Base-by-base conservation (phyloP, 2,329 filamentous ascomycete species). In the Aspergillus puulaauensis region DNA sequence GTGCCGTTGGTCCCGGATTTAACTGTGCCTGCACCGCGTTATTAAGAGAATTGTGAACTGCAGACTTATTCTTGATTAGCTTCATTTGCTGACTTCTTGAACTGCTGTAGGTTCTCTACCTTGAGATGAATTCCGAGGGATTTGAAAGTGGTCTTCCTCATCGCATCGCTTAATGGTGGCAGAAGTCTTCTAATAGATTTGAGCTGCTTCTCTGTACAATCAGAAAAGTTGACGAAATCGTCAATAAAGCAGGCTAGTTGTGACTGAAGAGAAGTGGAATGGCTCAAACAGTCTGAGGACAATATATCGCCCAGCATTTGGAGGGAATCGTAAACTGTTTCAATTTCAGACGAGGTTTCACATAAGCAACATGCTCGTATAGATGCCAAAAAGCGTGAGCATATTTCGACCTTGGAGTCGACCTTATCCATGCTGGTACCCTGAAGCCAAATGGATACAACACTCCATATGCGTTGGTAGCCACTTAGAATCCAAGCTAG, bases 401-500 rank as follows among this genome's bases (percentile, higher is more conserved):
- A 56, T 14, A 71, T 51, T 44, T 60, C 62, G 37, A 60, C 56
- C 27, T 66, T 68, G 37, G 27, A 62, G 23, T 62, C 46, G 17
- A 59, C 50, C n/a, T 59, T 27, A 17, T 64, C 59, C 31, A 62
- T 21, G 39, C 59, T 58, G 23, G 54, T 49, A 9, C 8, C 52
- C 43, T 66, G 68, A 31, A 73, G 54, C 70, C 70, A 72, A 45
- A 51, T 59, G 21, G 71, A 55, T 12, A 70, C 56, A 23, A 67
- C 53, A 24, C 62, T 71, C 69, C 74, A 72, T 27, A 75, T 52
- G 11, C 71, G 70, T 49, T 68, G 67, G 54, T 70, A 71, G 24
- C 66, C 65, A 57, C 75, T 72, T 12, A 74, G 48, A 23, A 68
- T 56, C 69, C 71, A 73, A 17, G 69, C 65, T 43, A 72, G 62